phyloP scores from a whole-genome alignment of 192 early-diverging fungal species.

The Diversispora epigaea region DNA sequence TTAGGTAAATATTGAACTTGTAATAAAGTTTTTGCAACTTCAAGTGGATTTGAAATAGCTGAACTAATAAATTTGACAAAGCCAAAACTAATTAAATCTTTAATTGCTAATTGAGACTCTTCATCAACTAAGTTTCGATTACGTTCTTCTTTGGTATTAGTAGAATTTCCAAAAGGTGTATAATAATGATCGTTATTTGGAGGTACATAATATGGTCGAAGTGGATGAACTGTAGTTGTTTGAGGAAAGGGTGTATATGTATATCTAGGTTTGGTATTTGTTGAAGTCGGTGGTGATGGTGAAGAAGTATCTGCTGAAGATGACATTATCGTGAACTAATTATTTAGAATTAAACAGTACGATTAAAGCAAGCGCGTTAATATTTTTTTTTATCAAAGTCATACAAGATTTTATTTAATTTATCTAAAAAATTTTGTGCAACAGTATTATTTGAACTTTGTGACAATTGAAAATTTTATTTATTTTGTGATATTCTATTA shows the following conservation, averaged over 20 bases:
- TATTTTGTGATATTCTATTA: too few species aligned
- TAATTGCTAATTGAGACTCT: constrained; percentile 50
- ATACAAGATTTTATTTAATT: too few species aligned
- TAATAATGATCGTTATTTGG: constrained; percentile 23
- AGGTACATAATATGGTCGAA: constrained; percentile 31
- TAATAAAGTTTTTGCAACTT: constrained; percentile 64
- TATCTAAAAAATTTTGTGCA: too few species aligned
- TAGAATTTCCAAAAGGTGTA: constrained; percentile 23
- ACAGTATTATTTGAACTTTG: too few species aligned
- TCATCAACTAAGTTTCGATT: background rate
- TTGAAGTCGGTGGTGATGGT: too few species aligned
- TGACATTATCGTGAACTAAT: too few species aligned
- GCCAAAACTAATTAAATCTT: constrained; percentile 62
- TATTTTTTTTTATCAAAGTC: too few species aligned
- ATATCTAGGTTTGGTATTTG: constrained; percentile 2
- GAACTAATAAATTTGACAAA: constrained; percentile 62
- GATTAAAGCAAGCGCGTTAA: too few species aligned
- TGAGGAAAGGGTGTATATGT: constrained; percentile 27
- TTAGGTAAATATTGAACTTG: constrained; percentile 74
- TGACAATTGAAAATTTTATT: too few species aligned
- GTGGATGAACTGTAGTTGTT: constrained; percentile 23
- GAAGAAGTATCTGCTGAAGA: too few species aligned
- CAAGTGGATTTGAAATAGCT: constrained; percentile 62
- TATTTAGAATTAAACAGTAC: too few species aligned
- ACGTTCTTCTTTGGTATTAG: background rate